Evolutionary conservation across 805 yeast species (phyloP), one percentile per base, ranked within the genome.

Genomic region (Ogataea trehaloabstinens): DNA sequence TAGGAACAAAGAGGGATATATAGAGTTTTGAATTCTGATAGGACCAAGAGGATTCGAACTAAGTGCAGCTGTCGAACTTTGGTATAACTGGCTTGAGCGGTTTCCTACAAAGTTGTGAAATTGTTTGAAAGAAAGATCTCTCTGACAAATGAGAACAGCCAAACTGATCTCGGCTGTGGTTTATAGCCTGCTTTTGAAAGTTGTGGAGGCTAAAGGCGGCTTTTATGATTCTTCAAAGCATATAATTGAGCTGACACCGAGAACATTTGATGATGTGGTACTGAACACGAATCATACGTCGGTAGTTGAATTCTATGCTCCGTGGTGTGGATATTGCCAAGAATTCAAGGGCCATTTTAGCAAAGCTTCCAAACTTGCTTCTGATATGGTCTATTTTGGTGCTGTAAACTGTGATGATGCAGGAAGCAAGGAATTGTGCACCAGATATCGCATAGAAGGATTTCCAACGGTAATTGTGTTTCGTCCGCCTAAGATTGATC

Each of bases 291-390:
- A 88, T 56, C 84, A 87, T 52, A 84, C 95, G 2, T 64, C 95
- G 2, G 64, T 89, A 15, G 89, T 88, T 17, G 89, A 89, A 66
- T 90, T 90, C 62, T 90, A 84, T 61, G 97, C 98, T 4, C 96
- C 97, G 27, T 90, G 98, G 98, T 91, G 99, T 68, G 96, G 97
- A 4, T 88, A 91, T 62, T 91, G 99, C 64, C 74, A 80, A 52
- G 73, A 78, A 41, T 66, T 91, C 35, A 76, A 79, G 42, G 81
- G 84, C 3, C 78, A 77, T 2, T 83, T 71, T 60, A 66, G 69
- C 34, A 81, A 81, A 54, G 77, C 82, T 11, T 95, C 85, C 5
- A 76, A 74, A 36, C 60, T 65, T 20, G 66, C 85, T 5, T 73
- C 74, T 20, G 76, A 75, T 5, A 63, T 76, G 35, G 74, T 75